Evolutionary conservation across 164 flowering plant genomes (phyloP).

Genomic region (Sedum album): DNA sequence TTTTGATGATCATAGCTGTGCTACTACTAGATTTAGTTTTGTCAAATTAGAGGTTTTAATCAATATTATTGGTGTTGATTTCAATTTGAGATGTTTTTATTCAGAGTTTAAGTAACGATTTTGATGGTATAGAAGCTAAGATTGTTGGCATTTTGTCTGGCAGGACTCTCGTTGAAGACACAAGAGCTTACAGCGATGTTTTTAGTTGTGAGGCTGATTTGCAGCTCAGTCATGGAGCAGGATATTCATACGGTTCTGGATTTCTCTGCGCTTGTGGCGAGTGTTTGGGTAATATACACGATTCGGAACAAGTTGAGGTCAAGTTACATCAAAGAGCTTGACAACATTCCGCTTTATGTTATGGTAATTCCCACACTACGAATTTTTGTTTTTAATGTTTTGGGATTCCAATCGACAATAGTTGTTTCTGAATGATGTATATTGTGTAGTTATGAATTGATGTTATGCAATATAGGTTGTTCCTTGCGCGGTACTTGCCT

Average conservation of each 20-base stretch:
- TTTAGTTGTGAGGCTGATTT: slow-evolving; percentile 44
- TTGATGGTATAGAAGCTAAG: not conserved
- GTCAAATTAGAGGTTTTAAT: not conserved
- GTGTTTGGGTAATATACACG: slow-evolving; percentile 81
- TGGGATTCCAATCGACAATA: not conserved
- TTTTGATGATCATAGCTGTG: not conserved
- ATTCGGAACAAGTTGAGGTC: slow-evolving; percentile 61
- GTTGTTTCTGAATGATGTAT: not conserved
- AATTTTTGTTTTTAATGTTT: not conserved
- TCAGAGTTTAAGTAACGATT: not conserved
- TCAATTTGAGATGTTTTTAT: not conserved
- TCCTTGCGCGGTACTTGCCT: slow-evolving; percentile 42
- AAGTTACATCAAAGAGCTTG: slow-evolving; percentile 61
- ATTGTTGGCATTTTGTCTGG: not conserved
- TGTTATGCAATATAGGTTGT: slow-evolving; percentile 29
- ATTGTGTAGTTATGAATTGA: not conserved
- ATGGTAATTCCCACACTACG: slow-evolving; percentile 31
- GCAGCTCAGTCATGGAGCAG: slow-evolving; percentile 42
- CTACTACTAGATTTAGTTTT: not conserved
- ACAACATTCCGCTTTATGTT: slow-evolving; percentile 45
- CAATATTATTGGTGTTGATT: not conserved
- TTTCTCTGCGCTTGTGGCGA: slow-evolving; percentile 36
- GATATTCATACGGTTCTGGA: slow-evolving; percentile 68
- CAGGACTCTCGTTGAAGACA: slow-evolving; percentile 81
- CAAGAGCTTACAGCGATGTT: slow-evolving; percentile 79